Conservation (phyloP, 2,329 filamentous ascomycete genomes). For the Claviceps sp. region DNA sequence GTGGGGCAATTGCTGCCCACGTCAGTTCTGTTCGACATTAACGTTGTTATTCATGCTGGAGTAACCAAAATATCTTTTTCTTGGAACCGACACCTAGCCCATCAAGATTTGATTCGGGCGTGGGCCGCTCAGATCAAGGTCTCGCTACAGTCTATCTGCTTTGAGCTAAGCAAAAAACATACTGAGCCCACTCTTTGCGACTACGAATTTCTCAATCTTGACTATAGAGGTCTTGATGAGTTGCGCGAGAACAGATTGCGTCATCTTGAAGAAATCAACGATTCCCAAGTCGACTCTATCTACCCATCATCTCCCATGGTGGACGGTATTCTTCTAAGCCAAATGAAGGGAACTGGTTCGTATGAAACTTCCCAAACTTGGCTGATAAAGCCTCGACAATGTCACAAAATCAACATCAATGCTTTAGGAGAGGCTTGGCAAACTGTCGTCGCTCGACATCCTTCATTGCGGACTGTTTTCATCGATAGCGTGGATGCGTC, state of each 20-base stretch:
- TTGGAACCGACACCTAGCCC: conserved; percentile 2
- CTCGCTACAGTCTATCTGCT: not conserved
- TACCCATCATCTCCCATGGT: conserved; percentile 21
- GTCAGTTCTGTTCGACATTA: conserved; percentile 3
- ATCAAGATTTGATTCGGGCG: not conserved
- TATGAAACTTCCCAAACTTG: conserved; percentile 3
- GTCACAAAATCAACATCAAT: not conserved
- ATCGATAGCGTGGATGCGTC: conserved; percentile 3
- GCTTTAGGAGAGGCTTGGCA: conserved; percentile 7
- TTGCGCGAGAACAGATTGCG: conserved; percentile 6
- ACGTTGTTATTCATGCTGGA: not conserved
- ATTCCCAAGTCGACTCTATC: conserved; percentile 15
- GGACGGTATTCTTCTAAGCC: conserved; percentile 19
- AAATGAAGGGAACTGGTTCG: conserved; percentile 5
- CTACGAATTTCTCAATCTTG: conserved; percentile 1
- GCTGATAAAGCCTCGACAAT: not conserved
- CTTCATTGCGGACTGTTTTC: conserved; percentile 7
- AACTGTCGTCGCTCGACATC: conserved; percentile 5
- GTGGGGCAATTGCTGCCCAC: not conserved
- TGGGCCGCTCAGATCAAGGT: not conserved
- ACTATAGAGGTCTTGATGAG: conserved; percentile 5
- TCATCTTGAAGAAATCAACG: conserved; percentile 1
- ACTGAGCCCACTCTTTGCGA: conserved; percentile 1
- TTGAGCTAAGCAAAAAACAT: not conserved
- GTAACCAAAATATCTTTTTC: not conserved